Base-by-base conservation (phyloP, 2,329 filamentous ascomycete species). In the Fusarium sp. region DNA sequence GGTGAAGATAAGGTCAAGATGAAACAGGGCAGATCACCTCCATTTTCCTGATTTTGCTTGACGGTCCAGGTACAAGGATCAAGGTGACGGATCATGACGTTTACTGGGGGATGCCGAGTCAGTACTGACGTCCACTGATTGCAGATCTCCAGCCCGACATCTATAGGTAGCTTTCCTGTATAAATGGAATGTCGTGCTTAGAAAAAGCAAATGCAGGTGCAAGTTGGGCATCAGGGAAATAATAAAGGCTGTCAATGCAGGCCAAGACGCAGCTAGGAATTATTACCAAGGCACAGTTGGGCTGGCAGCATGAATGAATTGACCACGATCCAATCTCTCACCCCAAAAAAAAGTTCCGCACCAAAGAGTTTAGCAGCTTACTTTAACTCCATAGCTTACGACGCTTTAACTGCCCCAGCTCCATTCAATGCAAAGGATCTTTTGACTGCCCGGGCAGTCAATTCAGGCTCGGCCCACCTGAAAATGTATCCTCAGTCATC, bases 31-130 rank as follows among this genome's bases (percentile, higher is more conserved):
- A 37, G 11, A 25, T 27, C 34, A 27, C 20, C 45, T 20, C 45
- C 40, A 5, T 32, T 27, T 46, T 55, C 66, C 55, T 66, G 59
- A 23, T 65, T 69, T 48, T 49, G 28, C 27, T 37, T 34, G 21
- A 40, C n/a, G 14, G 27, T 25, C 55, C 32, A 16, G 61, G 63
- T 50, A 58, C 51, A 47, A 54, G 57, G 61, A 61, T 69, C 37
- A n/a, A 14, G 18, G 42, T 59, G 63, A 66, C 25, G 27, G 32
- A 32, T 51, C 42, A 69, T 69, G 66, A 66, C 61, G 63, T 66
- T 66, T 42, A 48, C 18, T 49, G 14, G 18, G 18, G 23, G 41
- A 46, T 30, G 28, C 27, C 48, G 61, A 66, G 63, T 46, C 61
- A 65, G 40, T 46, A 46, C 20, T 54, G 47, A 28, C 55, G 27